phyloP scores from a whole-genome alignment of 1,284 basidiomycete genomes.

The Puccinia polysora region DNA sequence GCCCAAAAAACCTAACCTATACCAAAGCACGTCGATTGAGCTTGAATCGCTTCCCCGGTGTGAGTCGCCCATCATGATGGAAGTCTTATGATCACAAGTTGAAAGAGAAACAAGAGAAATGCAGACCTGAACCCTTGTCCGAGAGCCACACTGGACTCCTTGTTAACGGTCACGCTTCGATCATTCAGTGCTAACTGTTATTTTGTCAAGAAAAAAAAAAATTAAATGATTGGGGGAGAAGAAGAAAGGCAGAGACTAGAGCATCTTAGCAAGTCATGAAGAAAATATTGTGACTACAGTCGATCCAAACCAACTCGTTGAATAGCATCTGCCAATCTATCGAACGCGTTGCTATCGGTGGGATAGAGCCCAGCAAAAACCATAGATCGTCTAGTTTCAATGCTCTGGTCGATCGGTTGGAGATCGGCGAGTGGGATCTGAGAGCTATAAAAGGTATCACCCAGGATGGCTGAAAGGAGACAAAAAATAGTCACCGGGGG shows the following conservation, averaged over 20 bases:
- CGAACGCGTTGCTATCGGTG: constrained; percentile 81
- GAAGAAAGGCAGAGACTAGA: too few relatives aligned
- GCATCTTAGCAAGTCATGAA: too few relatives aligned
- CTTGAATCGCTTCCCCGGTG: too few relatives aligned
- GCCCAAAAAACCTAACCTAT: constrained; percentile 85
- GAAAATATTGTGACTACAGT: too few relatives aligned
- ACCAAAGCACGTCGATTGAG: neutral
- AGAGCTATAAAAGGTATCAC: constrained; percentile 81
- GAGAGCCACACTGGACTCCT: constrained; percentile 86
- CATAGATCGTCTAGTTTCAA: constrained; percentile 90
- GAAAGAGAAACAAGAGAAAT: neutral
- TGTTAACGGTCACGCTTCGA: constrained; percentile 81
- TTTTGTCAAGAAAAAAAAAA: too few relatives aligned
- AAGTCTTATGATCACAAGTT: neutral
- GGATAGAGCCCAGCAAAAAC: constrained; percentile 96
- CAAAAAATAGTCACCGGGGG: constrained; percentile 33
- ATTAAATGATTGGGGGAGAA: too few relatives aligned
- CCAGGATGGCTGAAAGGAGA: constrained; percentile 69
- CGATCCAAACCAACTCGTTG: too few relatives aligned
- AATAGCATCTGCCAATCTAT: constrained; percentile 92
- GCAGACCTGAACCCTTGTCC: constrained; percentile 71
- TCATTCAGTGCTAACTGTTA: constrained; percentile 74
- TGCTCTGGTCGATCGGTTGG: constrained; percentile 75
- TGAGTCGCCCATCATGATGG: too few relatives aligned
- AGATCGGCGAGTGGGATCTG: constrained; percentile 61